These are phyloP conservation scores for Parascedosporium putredinis DNA, from an alignment of 2,329 filamentous ascomycete genomes.

Conservation along the genomic window DNA sequence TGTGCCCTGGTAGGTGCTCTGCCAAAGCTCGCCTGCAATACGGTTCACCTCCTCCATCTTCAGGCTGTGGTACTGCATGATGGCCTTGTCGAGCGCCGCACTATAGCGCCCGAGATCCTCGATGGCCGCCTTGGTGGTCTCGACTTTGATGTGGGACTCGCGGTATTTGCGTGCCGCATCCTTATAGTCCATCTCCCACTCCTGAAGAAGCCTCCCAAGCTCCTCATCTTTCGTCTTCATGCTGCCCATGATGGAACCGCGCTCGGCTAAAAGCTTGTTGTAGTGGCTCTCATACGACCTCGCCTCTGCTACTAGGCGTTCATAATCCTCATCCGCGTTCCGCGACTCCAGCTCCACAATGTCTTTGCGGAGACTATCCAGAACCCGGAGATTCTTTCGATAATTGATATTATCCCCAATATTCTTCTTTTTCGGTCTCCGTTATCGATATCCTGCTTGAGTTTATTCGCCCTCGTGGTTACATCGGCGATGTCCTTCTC, in stretches of 20 bases:
- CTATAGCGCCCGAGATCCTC: slow-evolving; percentile 80
- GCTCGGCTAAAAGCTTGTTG: slow-evolving; percentile 60
- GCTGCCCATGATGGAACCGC: slow-evolving; percentile 62
- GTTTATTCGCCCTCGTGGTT: slow-evolving; percentile 61
- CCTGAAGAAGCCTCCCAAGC: slow-evolving; percentile 57
- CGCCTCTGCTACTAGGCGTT: slow-evolving; percentile 62
- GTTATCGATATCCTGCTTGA: slow-evolving; percentile 67
- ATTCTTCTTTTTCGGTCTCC: slow-evolving; percentile 76
- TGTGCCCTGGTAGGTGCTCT: slow-evolving; percentile 89
- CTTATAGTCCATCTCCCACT: slow-evolving; percentile 82
- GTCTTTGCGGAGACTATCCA: slow-evolving; percentile 57
- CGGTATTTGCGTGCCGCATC: slow-evolving; percentile 72
- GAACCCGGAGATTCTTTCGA: slow-evolving; percentile 59
- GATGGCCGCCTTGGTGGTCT: slow-evolving; percentile 84
- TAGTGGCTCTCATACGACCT: slow-evolving; percentile 55
- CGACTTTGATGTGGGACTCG: slow-evolving; percentile 79
- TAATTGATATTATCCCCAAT: slow-evolving; percentile 85
- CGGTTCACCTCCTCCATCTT: slow-evolving; percentile 99
- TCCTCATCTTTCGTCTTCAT: slow-evolving; percentile 81
- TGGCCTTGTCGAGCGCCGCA: slow-evolving; percentile 81
- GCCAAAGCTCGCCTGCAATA: slow-evolving; percentile 94
- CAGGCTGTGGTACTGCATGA: slow-evolving; percentile 90
- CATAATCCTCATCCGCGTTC: slow-evolving; percentile 74
- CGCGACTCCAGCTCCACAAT: slow-evolving; percentile 66
- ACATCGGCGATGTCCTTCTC: slow-evolving; percentile 60